phyloP scores from a whole-genome alignment of 805 yeast genomes.

The Kregervanrija fluxuum region DNA sequence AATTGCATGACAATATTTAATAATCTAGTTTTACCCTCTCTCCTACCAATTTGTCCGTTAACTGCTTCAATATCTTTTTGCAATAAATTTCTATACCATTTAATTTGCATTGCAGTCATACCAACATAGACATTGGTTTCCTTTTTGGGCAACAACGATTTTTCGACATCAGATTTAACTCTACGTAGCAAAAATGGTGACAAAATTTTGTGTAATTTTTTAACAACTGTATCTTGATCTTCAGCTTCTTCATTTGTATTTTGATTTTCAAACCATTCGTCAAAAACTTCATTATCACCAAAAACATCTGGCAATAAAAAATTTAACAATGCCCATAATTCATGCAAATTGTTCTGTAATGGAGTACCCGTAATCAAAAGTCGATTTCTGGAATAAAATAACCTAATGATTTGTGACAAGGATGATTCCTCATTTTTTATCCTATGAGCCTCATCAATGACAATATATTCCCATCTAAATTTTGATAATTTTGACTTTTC shows the following conservation, averaged over 20 bases:
- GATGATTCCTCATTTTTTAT: conserved; percentile 92
- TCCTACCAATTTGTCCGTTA: conserved; percentile 89
- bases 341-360: conserved; percentile 88
- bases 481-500: conserved; percentile 78
- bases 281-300: conserved; percentile 84
- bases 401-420: conserved; percentile 83
- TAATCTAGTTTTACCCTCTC: conserved; percentile 87
- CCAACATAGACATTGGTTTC: conserved; percentile 88
- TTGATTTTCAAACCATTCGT: conserved; percentile 76
- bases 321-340: conserved; percentile 90
- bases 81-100: conserved; percentile 82
- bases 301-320: conserved; percentile 91
- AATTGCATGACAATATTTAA: conserved; percentile 94
- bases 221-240: conserved; percentile 76
- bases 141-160: conserved; percentile 80
- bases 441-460: conserved; percentile 95
- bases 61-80: conserved; percentile 96
- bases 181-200: conserved; percentile 85
- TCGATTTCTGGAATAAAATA: conserved; percentile 80
- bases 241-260: conserved; percentile 66
- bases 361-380: conserved; percentile 94
- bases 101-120: conserved; percentile 91
- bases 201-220: conserved; percentile 81
- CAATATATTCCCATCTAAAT: conserved; percentile 86
- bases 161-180: conserved; percentile 90